Base-by-base conservation (phyloP, 2,329 filamentous ascomycete species). In the Alternaria novae-zelandiae region DNA sequence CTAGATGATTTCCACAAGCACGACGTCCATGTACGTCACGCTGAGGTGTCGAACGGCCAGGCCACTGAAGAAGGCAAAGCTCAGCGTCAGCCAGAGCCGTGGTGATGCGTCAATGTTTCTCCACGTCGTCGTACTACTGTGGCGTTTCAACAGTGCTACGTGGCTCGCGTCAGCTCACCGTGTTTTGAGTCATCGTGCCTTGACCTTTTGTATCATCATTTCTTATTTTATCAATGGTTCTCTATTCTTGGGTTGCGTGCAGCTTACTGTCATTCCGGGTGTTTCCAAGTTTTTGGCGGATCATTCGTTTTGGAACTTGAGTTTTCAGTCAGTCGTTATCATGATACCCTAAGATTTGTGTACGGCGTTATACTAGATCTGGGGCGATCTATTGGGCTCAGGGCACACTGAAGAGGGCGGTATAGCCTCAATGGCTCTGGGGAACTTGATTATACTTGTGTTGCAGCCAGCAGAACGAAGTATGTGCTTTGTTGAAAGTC, bases 1-100 rank as follows among this genome's bases (percentile, higher is more conserved):
- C 43, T 66, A 12, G 53, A 61, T 2, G 60, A 67, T 10, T 17
- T 61, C 11, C 36, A 62, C 8, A 57, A 67, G 57, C 62, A 69
- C 32, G 58, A 32, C 23, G 55, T 45, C 3, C 36, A 44, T 17
- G 20, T 60, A 15, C 57, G 32, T 15, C 59, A 67, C 21, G 32
- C 44, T 23, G 49, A 59, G 32, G 30, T 44, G 17, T 46, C 28
- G 6, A 32, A 30, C 6, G 23, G 28, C 5, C 25, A 53, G 20
- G 36, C n/a, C 2, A 12, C 8, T 15, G 13, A 53, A 26, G 21
- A 36, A 9, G 21, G 26, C n/a, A 28, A 45, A 54, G 26, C 28
- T 23, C 57, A 36, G 25, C 10, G 17, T 36, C 25, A 44, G 9
- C 20, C 12, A 53, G 41, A 43, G 20, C 47, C 28, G 11, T 25